Evolutionary conservation across 768 basidiomycete genomes (phyloP).

Genomic region (Naganishia onofrii): DNA sequence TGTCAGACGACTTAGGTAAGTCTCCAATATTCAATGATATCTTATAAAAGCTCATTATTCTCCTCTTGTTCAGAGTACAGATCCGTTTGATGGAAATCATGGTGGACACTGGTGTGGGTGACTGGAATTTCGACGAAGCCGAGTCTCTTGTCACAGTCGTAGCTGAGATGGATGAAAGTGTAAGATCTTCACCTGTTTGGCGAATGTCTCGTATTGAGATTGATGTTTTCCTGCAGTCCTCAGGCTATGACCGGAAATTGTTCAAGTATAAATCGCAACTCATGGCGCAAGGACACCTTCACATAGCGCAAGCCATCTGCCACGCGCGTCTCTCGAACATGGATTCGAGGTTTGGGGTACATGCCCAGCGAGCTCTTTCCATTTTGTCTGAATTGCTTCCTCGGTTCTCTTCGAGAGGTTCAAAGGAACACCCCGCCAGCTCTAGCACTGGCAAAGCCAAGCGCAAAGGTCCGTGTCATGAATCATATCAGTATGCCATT

Average conservation of each 20-base stretch:
- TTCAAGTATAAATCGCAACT: conserved; percentile 5
- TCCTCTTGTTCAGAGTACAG: conserved; percentile 54
- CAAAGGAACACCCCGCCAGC: background rate
- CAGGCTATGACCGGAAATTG: background rate
- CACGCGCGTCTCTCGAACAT: background rate
- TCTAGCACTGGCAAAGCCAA: background rate
- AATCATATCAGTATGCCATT: background rate
- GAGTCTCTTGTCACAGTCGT: background rate
- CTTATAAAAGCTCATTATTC: conserved; percentile 52
- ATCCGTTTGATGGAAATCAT: conserved; percentile 59
- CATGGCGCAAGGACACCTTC: conserved; percentile 9
- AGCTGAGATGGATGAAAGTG: background rate
- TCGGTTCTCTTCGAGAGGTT: background rate
- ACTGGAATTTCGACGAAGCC: background rate
- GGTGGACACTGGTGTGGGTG: conserved; percentile 44
- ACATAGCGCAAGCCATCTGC: background rate
- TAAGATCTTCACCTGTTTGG: background rate
- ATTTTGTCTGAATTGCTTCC: background rate
- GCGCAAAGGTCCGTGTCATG: background rate
- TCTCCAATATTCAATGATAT: conserved; percentile 59
- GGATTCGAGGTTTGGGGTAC: background rate
- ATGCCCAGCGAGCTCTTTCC: conserved; percentile 9
- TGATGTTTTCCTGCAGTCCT: background rate
- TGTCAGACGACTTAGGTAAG: conserved; percentile 35
- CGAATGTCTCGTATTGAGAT: background rate